Conservation (phyloP, 1,139 yeast genomes). For the Pichia inconspicua region DNA sequence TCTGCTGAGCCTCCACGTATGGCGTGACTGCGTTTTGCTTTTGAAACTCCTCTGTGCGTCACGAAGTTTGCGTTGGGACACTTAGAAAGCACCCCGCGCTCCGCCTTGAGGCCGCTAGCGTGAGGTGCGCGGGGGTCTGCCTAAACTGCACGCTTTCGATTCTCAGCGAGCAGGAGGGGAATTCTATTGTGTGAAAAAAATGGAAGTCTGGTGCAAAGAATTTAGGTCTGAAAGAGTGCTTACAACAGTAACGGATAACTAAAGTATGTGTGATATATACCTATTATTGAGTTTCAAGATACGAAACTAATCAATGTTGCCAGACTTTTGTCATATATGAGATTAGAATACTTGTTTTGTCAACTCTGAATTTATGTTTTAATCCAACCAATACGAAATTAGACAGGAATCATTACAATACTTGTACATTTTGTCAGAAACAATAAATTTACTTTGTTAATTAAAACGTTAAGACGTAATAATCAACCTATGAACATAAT, state of each 20-base stretch:
- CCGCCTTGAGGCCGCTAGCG: not conserved
- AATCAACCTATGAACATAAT: no score
- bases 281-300: not conserved
- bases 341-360: not conserved
- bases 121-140: slow-evolving; percentile 3
- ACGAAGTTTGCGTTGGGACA: no score
- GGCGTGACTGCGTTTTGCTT: not conserved
- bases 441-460: no score
- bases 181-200: not conserved
- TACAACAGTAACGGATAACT: not conserved
- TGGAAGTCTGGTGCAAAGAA: not conserved
- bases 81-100: not conserved
- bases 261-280: not conserved
- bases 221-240: not conserved
- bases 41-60: no score
- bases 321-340: not conserved
- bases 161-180: not conserved
- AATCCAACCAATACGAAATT: no score
- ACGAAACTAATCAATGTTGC: no score
- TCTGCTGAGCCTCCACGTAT: not conserved
- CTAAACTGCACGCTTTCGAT: not conserved
- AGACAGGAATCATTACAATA: no score
- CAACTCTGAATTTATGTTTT: no score
- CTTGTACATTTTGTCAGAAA: no score
- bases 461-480: no score